Percentiles rank a stretch among this genome's conserved stretches.
phyloP scores from a whole-genome alignment of 768 basidiomycete species.

The Pulveroboletus sp. region DNA sequence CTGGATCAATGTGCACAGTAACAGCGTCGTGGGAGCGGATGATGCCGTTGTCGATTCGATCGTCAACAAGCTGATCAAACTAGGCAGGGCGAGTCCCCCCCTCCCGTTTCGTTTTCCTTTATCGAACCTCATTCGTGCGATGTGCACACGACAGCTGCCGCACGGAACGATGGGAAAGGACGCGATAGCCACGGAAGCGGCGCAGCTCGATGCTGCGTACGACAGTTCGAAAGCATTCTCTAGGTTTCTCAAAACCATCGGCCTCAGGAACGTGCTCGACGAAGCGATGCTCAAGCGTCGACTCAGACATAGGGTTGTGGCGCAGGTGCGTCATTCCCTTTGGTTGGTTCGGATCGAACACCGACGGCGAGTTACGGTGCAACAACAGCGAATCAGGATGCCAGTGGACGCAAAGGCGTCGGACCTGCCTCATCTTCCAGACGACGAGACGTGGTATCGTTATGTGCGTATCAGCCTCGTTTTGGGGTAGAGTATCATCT shows the following conservation, averaged over 20 bases:
- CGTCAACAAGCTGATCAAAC: conserved; percentile 11
- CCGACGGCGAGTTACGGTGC: background rate
- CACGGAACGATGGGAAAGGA: conserved; percentile 6
- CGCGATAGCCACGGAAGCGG: conserved; percentile 1
- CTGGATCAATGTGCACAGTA: conserved; percentile 28
- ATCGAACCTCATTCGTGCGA: background rate
- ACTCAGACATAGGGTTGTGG: conserved; percentile 33
- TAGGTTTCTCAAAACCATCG: conserved; percentile 27
- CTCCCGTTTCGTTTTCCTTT: background rate
- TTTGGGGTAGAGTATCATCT: background rate
- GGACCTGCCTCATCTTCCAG: conserved; percentile 34
- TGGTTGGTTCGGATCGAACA: background rate
- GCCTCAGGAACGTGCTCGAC: conserved; percentile 19
- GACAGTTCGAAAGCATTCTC: conserved; percentile 40
- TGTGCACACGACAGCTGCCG: conserved; percentile 11
- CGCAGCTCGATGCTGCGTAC: conserved; percentile 26
- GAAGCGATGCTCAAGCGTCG: conserved; percentile 22
- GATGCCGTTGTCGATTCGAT: conserved; percentile 8
- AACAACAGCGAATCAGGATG: conserved; percentile 15
- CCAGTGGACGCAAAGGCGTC: conserved; percentile 29
- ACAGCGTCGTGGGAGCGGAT: conserved; percentile 12
- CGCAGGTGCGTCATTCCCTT: conserved; percentile 36
- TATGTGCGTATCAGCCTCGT: conserved; percentile 18
- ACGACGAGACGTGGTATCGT: conserved; percentile 36
- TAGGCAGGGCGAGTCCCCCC: conserved; percentile 19